Percentiles rank a stretch among this genome's conserved stretches.
Conservation (phyloP, 352 stramenopile genomes). For the Pythium brassicae region DNA sequence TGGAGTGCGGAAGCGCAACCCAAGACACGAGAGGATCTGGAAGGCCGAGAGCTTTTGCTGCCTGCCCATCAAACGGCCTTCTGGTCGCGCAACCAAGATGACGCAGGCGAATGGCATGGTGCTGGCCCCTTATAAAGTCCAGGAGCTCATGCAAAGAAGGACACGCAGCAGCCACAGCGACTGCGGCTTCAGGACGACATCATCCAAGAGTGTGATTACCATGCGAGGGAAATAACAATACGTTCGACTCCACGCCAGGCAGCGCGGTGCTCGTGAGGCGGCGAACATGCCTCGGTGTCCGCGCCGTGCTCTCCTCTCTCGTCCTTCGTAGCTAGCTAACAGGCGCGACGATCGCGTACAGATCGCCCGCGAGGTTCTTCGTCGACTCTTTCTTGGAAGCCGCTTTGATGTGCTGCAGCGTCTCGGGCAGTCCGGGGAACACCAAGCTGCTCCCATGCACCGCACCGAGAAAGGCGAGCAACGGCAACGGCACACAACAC, state of each 20-base stretch:
- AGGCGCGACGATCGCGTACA: constrained; percentile 56
- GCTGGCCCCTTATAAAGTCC: too few species aligned
- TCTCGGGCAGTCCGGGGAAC: constrained; percentile 54
- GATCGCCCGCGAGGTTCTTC: constrained; percentile 61
- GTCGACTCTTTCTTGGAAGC: constrained; percentile 64
- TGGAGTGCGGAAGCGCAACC: too few species aligned
- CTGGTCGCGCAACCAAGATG: too few species aligned
- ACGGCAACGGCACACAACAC: neutral
- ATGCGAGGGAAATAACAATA: neutral
- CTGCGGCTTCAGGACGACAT: neutral
- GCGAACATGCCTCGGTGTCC: neutral
- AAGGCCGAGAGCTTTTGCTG: too few species aligned
- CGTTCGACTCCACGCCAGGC: neutral
- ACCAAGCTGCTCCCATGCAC: constrained; percentile 26
- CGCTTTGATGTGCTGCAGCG: constrained; percentile 46
- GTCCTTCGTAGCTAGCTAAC: constrained; percentile 30
- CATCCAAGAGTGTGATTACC: too few species aligned
- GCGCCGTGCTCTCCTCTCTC: constrained; percentile 1
- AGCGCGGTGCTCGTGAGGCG: neutral
- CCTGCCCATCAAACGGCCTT: too few species aligned
- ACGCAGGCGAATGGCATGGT: too few species aligned
- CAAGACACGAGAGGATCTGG: too few species aligned
- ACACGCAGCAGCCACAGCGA: too few species aligned
- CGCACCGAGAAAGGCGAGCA: too few species aligned
- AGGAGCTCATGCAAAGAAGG: too few species aligned